Percentiles rank a stretch among this genome's conserved stretches.
Conservation (phyloP, 2,329 filamentous ascomycete species). For the Diplodia sapinea region DNA sequence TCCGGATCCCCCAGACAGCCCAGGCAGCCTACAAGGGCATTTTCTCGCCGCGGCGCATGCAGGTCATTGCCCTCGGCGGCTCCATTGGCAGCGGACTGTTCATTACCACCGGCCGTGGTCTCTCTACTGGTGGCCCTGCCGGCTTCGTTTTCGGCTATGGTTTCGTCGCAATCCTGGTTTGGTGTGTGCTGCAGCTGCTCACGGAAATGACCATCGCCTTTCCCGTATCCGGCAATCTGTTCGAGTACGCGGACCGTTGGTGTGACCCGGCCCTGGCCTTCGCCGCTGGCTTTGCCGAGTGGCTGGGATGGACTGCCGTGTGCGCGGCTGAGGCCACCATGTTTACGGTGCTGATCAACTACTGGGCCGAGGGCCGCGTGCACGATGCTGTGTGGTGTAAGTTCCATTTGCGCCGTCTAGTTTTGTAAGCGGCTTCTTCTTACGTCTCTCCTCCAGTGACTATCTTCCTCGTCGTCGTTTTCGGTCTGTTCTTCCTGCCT, state of each 20-base stretch:
- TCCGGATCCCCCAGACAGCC: slow-evolving; percentile 22
- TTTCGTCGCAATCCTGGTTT: slow-evolving; percentile 41
- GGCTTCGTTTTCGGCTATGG: slow-evolving; percentile 43
- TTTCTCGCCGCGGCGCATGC: slow-evolving; percentile 30
- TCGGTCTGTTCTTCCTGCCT: slow-evolving; percentile 35
- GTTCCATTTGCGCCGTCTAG: background rate
- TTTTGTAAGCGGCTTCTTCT: background rate
- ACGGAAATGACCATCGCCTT: slow-evolving; percentile 49
- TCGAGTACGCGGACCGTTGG: slow-evolving; percentile 49
- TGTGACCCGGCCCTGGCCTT: slow-evolving; percentile 50
- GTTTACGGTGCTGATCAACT: slow-evolving; percentile 36
- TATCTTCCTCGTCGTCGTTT: slow-evolving; percentile 29
- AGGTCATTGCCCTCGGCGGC: slow-evolving; percentile 40
- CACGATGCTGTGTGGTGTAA: slow-evolving; percentile 30
- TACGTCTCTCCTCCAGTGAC: slow-evolving; percentile 26
- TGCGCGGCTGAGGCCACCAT: slow-evolving; percentile 37
- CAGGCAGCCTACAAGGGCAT: slow-evolving; percentile 30
- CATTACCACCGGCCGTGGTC: slow-evolving; percentile 41
- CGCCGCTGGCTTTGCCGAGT: slow-evolving; percentile 47
- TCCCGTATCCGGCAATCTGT: slow-evolving; percentile 47
- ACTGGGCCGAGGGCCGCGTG: slow-evolving; percentile 19
- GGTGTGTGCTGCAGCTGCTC: slow-evolving; percentile 43
- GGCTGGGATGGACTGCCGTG: slow-evolving; percentile 38
- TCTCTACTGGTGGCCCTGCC: slow-evolving; percentile 36
- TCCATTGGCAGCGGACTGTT: slow-evolving; percentile 45